Evolutionary conservation across 345 rosid genomes (phyloP), one percentile per base, ranked within the genome.

Genomic region (Heritiera fomes): DNA sequence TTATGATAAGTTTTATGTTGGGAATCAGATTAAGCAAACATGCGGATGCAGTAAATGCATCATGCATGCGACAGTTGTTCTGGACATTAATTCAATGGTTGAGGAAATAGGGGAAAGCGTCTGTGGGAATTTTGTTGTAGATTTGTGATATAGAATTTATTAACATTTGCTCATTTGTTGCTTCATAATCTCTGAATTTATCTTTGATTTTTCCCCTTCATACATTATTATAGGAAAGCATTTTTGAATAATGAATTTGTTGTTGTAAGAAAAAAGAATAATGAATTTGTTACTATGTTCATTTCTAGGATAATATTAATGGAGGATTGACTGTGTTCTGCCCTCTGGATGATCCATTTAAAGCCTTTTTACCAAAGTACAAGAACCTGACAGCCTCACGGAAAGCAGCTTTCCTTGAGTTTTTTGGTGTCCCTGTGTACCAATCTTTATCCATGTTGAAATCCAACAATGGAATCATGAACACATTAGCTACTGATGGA

Each of bases 271-370:
- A 23, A 23, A 23, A 23, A 23, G 28, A 17, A 38, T 53, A 60
- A 49, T 49, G 59, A 63, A 75, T 18, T 23, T 20, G 32, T 53
- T 71, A 69, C 18, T 5, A 28, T 62, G 18, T 61, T 68, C 17
- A 38, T 18, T 77, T 75, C 47, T 90, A 96, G 99, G 95, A 87
- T 73, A 87, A 78, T 80, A 32, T 86, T 41, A 90, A 82, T 28
- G 98, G 98, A 87, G 99, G 99, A 79, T 87, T 97, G 84, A 94
- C 99, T n/a, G 93, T 90, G 81, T 94, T 94, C 81, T 97, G 99
- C 85, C 99, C 99, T 38, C 79, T 88, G 66, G 99, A 97, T 52
- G 97, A 89, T 77, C 82, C 97, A 41, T 90, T 94, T 87, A 94
- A 92, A 82, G 91, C 89, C 20, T 94, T 97, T 84, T 80, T 86